Base-by-base conservation (phyloP, 1,139 yeast genomes). In the Debaryomyces singareniensis region DNA sequence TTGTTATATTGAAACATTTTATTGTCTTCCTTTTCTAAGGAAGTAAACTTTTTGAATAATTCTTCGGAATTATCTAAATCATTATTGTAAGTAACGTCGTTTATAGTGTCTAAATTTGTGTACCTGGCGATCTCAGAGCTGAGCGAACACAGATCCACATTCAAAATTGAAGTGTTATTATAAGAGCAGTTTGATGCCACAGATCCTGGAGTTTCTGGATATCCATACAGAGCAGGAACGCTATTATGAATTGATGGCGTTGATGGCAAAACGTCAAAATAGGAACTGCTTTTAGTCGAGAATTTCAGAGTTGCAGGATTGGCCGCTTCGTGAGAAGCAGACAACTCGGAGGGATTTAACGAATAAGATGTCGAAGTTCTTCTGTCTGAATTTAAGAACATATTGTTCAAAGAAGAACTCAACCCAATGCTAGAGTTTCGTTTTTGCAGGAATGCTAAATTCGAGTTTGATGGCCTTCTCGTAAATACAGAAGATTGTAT, bases 121-220 rank as follows among this genome's bases (percentile, higher is more conserved):
- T 18, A 18, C 9, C n/a, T 18, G 9, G n/a, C n/a, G 9, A 18
- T 18, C 21, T 18, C 21, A 7, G 21, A 18, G 7, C n/a, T n/a
- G n/a, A 18, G 9, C 7, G 21, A 18, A n/a, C n/a, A 18, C 9
- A n/a, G 7, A 18, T 18, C 21, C 7, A 7, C n/a, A 18, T 18
- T 18, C 21, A 18, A 18, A 5, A 32, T 23, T 20, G 33, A 38
- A 26, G 24, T 30, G 34, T 34, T 33, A 15, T 28, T 24, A 24
- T 41, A 39, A 30, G 56, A 46, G 13, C 41, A 44, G 21, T 43
- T 45, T 5, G 56, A 51, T 3, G 50, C 42, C 9, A 45, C 36
- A 2, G 47, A 42, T 3, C 56, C 56, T 2, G 62, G 60, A 1
- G 58, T 51, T 15, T 40, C 49, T 7, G 32, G 45, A 13, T 28